Base-by-base conservation (phyloP, 805 yeast genomes). In the Cyberlindnera xishuangbannaensis region DNA sequence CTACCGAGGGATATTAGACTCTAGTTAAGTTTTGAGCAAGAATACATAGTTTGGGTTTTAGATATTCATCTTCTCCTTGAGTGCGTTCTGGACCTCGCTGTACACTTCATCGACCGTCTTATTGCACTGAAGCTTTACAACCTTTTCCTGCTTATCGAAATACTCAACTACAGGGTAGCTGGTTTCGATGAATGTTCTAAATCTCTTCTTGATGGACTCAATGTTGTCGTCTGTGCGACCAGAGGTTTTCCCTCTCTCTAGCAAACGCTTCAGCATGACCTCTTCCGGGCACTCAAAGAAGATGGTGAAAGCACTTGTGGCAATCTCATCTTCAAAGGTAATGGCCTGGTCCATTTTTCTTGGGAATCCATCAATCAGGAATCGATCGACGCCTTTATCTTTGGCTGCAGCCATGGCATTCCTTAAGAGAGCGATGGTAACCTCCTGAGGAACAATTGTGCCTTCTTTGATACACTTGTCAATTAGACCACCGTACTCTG, bases 321-420 rank as follows among this genome's bases (percentile, higher is more conserved):
- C 92, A 48, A 78, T 68, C 53, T 75, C 65, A 25, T 82, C 76
- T 62, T 90, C 97, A 56, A 90, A 90, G n/a, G 90, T 83, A 25
- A 82, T 39, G 1, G 97, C 97, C 65, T 90, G 98, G 61, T 92
- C 97, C 97, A 92, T 90, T 58, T 88, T 86, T 57, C 97, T 75
- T 30, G 98, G 98, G 72, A 92, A 90, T 1, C 98, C 98, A 58
- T 90, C 98, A 33, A 90, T 78, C 50, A 90, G 65, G 58, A 88
- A 90, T 33, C 67, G 69, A 16, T 61, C 61, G 9, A 68, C 66
- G 12, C 83, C 80, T n/a, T 65, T 54, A 4, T 47, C 41, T 43
- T 58, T 56, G 31, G 71, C 62, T 21, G 71, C 79, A 25, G 62
- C 50, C 62, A 90, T 87, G 8, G 96, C 95, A 42, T 82, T 78